Percentiles rank a stretch among this genome's conserved stretches.
Conservation (phyloP, 768 basidiomycete species). For the Termitomyces bulborhizus region DNA sequence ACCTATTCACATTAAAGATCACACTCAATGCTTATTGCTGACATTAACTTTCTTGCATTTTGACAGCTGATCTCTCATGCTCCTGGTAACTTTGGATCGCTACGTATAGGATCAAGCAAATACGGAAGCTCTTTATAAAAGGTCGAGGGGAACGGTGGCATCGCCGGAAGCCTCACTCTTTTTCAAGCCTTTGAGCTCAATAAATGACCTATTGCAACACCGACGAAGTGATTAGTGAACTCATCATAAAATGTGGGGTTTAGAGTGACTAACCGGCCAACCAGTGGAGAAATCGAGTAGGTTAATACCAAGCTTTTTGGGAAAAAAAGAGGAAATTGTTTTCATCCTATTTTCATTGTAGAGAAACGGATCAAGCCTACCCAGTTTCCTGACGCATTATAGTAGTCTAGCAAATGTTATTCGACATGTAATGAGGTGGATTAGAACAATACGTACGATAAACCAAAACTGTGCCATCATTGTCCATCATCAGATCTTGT, state of each 20-base stretch:
- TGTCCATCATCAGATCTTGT: constrained; percentile 40
- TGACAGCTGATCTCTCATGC: not conserved
- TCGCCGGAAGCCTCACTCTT: not conserved
- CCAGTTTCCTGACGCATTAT: constrained; percentile 37
- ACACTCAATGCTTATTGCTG: too few species aligned
- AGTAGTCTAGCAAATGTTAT: constrained; percentile 32
- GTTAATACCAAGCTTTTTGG: constrained; percentile 35
- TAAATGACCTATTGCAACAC: not conserved
- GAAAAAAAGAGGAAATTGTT: not conserved
- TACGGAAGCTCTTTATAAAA: not conserved
- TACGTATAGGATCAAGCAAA: not conserved
- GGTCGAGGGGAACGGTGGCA: not conserved
- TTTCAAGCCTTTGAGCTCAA: not conserved
- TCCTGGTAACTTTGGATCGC: too few species aligned
- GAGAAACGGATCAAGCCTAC: constrained; percentile 19
- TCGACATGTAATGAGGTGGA: not conserved
- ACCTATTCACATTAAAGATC: too few species aligned
- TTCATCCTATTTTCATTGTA: not conserved
- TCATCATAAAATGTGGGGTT: not conserved
- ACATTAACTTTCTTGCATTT: not conserved
- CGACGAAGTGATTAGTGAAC: not conserved
- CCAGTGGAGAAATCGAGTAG: constrained; percentile 42
- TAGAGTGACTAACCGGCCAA: constrained; percentile 31
- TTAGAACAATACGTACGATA: constrained; percentile 32
- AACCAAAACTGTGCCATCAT: constrained; percentile 38